phyloP scores from a whole-genome alignment of 495 filamentous ascomycete genomes.

The Tetracladium setigerum region DNA sequence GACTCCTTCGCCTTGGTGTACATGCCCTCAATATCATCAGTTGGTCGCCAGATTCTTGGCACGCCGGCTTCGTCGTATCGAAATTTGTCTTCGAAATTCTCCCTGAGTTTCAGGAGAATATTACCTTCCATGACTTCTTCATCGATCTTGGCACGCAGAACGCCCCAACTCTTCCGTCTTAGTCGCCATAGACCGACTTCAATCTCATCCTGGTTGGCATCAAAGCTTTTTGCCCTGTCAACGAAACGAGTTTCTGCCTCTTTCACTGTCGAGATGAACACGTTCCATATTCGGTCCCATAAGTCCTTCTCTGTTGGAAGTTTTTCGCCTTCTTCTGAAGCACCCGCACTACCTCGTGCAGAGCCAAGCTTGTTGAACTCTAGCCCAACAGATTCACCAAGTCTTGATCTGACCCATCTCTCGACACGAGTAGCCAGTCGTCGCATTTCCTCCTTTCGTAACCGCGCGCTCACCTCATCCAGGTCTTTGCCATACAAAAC shows the following conservation, averaged over 20 bases:
- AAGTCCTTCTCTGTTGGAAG: conserved; percentile 64
- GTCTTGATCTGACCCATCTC: conserved; percentile 80
- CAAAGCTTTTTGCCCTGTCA: conserved; percentile 83
- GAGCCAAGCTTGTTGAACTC: conserved; percentile 94
- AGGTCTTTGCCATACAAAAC: conserved; percentile 66
- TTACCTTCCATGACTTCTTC: conserved; percentile 98
- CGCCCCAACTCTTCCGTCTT: conserved; percentile 88
- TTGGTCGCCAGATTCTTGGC: conserved; percentile 92
- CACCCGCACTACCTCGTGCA: conserved; percentile 70
- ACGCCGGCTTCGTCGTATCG: conserved; percentile 94
- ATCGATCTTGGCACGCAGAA: conserved; percentile 81
- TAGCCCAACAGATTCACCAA: conserved; percentile 80
- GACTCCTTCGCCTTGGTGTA: conserved; percentile 89
- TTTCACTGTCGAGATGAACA: conserved; percentile 75
- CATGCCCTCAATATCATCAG: conserved; percentile 91
- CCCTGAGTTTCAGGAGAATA: conserved; percentile 85
- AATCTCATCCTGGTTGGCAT: conserved; percentile 85
- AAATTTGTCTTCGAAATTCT: conserved; percentile 99
- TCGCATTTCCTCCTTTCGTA: conserved; percentile 92
- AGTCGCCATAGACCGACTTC: conserved; percentile 90
- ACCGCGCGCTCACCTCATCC: conserved; percentile 69
- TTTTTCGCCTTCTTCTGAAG: conserved; percentile 63
- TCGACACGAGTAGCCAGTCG: conserved; percentile 84
- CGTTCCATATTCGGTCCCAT: conserved; percentile 92
- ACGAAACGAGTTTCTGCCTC: conserved; percentile 81